phyloP scores from a whole-genome alignment of 176 grass and related monocot genomes.

The Oryza australiensis region DNA sequence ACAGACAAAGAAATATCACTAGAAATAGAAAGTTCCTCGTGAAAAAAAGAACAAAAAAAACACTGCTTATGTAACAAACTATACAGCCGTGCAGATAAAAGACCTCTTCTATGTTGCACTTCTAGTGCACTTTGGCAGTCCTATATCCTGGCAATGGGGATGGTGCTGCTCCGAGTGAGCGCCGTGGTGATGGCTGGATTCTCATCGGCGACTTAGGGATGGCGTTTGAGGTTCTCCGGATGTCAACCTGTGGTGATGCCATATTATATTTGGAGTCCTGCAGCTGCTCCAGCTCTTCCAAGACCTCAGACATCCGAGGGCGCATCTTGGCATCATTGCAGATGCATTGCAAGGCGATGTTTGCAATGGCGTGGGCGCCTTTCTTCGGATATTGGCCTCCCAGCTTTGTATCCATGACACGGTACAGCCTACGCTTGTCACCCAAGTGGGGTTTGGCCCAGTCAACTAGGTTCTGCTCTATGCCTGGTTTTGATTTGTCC shows the following conservation, averaged over 20 bases:
- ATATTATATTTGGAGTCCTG: slow-evolving; percentile 49
- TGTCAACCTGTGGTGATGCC: slow-evolving; percentile 29
- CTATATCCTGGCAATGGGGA: slow-evolving; percentile 50
- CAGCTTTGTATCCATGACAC: slow-evolving; percentile 75
- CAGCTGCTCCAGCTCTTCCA: slow-evolving; percentile 69
- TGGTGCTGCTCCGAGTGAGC: slow-evolving; percentile 40
- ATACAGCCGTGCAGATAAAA: slow-evolving; percentile 35
- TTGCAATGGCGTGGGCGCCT: slow-evolving; percentile 50
- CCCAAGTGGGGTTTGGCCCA: slow-evolving; percentile 69
- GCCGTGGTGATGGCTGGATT: slow-evolving; percentile 43
- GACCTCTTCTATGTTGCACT: background rate
- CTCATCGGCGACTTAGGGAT: slow-evolving; percentile 57
- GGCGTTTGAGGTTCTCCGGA: slow-evolving; percentile 33
- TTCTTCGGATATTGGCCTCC: slow-evolving; percentile 85
- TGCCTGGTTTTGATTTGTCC: slow-evolving; percentile 63
- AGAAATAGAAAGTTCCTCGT: slow-evolving; percentile 25
- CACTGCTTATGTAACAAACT: slow-evolving; percentile 41
- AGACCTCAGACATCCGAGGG: slow-evolving; percentile 61
- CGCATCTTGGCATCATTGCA: slow-evolving; percentile 61
- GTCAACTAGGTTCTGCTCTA: slow-evolving; percentile 77
- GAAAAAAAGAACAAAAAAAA: background rate
- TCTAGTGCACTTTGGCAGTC: slow-evolving; percentile 53
- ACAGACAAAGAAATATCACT: slow-evolving; percentile 20
- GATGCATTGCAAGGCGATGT: slow-evolving; percentile 67
- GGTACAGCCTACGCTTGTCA: slow-evolving; percentile 72